These are phyloP conservation scores for Chaetomium olivaceum DNA, from an alignment of 2,329 filamentous ascomycete genomes.

Conservation along the genomic window DNA sequence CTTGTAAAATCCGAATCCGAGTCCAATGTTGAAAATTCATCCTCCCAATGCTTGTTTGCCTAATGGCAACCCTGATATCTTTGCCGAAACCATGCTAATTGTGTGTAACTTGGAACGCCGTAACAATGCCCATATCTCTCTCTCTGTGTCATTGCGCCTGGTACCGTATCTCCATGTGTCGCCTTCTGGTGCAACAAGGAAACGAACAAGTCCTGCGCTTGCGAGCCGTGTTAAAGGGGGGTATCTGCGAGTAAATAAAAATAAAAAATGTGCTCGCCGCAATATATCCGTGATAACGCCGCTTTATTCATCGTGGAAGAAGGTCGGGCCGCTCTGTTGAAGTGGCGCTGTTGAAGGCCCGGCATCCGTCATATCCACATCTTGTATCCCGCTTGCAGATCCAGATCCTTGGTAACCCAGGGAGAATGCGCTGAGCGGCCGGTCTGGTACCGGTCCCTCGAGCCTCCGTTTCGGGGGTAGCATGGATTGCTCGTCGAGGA, in stretches of 20 bases:
- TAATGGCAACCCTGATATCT: conserved; percentile 4
- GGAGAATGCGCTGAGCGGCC: conserved; percentile 54
- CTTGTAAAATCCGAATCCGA: background rate
- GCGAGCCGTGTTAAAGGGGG: conserved; percentile 10
- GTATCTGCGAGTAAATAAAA: conserved; percentile 21
- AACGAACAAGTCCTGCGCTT: conserved; percentile 6
- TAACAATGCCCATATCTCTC: conserved; percentile 25
- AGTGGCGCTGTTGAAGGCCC: conserved; percentile 57
- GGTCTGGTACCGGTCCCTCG: conserved; percentile 46
- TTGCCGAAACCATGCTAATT: conserved; percentile 17
- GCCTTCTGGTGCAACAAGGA: conserved; percentile 2
- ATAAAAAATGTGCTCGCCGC: conserved; percentile 10
- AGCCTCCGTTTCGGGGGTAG: conserved; percentile 50
- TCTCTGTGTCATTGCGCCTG: conserved; percentile 13
- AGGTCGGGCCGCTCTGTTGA: conserved; percentile 45
- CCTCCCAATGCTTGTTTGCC: conserved; percentile 17
- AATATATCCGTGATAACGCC: background rate
- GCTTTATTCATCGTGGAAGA: conserved; percentile 21
- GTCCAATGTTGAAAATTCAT: background rate
- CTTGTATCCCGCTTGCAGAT: conserved; percentile 42
- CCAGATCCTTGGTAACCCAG: conserved; percentile 45
- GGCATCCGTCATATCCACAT: conserved; percentile 59
- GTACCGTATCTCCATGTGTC: conserved; percentile 17
- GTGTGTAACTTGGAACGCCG: conserved; percentile 25
- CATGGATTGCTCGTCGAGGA: conserved; percentile 54